Evolutionary conservation across 257 asterid genomes (phyloP).

Genomic region (Striga asiatica): DNA sequence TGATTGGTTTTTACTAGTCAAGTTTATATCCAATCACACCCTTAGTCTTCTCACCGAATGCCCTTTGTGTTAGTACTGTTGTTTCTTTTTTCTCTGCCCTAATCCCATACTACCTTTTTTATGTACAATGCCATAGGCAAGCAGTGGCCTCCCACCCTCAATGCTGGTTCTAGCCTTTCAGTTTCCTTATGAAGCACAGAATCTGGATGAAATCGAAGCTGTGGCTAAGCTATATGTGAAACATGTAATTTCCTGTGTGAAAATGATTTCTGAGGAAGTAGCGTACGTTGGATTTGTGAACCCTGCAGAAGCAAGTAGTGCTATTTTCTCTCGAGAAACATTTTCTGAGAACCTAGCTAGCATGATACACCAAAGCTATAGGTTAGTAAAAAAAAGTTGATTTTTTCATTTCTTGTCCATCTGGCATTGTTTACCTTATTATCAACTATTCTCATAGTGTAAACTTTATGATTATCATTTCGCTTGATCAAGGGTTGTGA

Average conservation of each 20-base stretch:
- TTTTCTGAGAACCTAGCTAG: slow-evolving; percentile 16
- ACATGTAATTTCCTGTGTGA: slow-evolving; percentile 22
- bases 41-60: neutral
- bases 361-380: slow-evolving; percentile 28
- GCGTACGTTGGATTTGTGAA: slow-evolving; percentile 9
- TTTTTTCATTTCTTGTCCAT: neutral
- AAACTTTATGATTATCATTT: neutral
- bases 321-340: slow-evolving; percentile 10
- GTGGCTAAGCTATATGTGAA: slow-evolving; percentile 26
- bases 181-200: slow-evolving; percentile 29
- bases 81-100: neutral
- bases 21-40: too few species aligned
- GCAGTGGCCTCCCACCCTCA: neutral
- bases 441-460: neutral
- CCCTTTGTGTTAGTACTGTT: neutral
- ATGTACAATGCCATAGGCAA: neutral
- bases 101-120: neutral
- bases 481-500: neutral
- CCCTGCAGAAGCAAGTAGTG: slow-evolving; percentile 9
- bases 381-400: slow-evolving; percentile 19
- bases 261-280: slow-evolving; percentile 11
- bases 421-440: neutral
- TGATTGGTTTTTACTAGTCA: too few species aligned
- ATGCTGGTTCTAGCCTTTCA: slow-evolving; percentile 32
- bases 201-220: slow-evolving; percentile 17